Conservation (phyloP, 306 rosid species). For the Purshia tridentata region DNA sequence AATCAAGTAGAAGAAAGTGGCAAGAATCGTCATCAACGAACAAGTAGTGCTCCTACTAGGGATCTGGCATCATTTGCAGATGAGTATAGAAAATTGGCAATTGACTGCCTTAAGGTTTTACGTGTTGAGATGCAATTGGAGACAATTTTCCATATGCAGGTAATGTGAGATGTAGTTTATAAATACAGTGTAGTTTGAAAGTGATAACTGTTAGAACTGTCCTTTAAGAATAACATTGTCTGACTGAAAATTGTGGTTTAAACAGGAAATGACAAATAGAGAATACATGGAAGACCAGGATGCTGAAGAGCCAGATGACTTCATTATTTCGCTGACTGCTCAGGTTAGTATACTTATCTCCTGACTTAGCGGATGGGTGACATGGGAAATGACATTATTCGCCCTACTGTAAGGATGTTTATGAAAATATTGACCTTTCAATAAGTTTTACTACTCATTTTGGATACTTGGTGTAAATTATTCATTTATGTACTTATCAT, state of each 20-base stretch:
- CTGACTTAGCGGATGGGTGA: neutral
- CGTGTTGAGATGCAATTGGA: constrained; percentile 96
- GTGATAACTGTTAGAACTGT: neutral
- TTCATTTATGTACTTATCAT: neutral
- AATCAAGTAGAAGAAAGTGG: constrained; percentile 54
- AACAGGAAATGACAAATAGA: constrained; percentile 87
- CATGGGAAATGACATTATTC: neutral
- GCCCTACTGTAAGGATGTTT: neutral
- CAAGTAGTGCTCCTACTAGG: constrained; percentile 59
- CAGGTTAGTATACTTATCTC: constrained; percentile 53
- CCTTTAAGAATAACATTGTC: constrained; percentile 16
- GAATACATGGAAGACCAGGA: constrained; percentile 96
- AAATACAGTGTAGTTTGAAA: neutral
- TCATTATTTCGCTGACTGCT: constrained; percentile 85
- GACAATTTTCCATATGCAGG: constrained; percentile 97
- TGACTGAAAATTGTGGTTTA: constrained; percentile 33
- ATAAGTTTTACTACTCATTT: neutral
- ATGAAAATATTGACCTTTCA: neutral
- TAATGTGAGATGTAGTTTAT: constrained; percentile 28
- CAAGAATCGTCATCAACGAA: constrained; percentile 42
- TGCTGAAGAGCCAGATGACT: constrained; percentile 99
- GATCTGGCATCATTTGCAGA: constrained; percentile 81
- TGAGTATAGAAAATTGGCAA: constrained; percentile 88
- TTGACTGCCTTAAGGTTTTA: constrained; percentile 94
- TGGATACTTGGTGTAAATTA: neutral